Conservation (phyloP, 1,284 basidiomycete genomes). For the Rhodotorula sp. region DNA sequence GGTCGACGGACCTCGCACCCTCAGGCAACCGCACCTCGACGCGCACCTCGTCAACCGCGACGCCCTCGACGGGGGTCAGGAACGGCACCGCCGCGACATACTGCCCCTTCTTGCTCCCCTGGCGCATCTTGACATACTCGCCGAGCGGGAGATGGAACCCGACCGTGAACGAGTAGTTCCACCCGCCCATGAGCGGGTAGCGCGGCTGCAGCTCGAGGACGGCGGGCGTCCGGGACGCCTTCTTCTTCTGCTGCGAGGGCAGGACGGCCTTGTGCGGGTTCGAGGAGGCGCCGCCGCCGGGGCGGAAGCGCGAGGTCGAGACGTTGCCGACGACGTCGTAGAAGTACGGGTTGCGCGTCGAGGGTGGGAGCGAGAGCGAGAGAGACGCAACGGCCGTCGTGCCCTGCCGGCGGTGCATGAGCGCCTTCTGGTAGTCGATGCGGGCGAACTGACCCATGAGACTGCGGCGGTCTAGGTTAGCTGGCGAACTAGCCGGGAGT, state of each 20-base stretch:
- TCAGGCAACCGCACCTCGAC: slow-evolving; percentile 85
- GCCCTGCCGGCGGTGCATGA: slow-evolving; percentile 59
- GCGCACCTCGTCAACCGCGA: slow-evolving; percentile 78
- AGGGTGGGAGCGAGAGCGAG: slow-evolving; percentile 74
- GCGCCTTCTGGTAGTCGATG: slow-evolving; percentile 77
- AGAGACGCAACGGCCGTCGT: slow-evolving; percentile 62
- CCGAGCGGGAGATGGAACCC: slow-evolving; percentile 84
- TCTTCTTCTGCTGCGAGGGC: slow-evolving; percentile 23
- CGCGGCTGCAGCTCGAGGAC: slow-evolving; percentile 80
- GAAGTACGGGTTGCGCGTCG: slow-evolving; percentile 78
- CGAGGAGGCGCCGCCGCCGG: slow-evolving; percentile 57
- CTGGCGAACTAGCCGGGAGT: not conserved
- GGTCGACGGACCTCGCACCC: slow-evolving; percentile 74
- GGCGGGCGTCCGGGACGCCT: slow-evolving; percentile 59
- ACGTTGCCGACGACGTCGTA: slow-evolving; percentile 94
- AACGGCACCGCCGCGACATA: slow-evolving; percentile 82
- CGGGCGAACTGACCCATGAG: slow-evolving; percentile 96
- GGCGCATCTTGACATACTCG: slow-evolving; percentile 61
- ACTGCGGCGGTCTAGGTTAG: no score
- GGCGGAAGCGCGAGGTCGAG: slow-evolving; percentile 83
- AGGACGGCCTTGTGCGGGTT: slow-evolving; percentile 4
- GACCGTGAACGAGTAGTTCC: slow-evolving; percentile 94
- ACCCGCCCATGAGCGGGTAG: slow-evolving; percentile 92
- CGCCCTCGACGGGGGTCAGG: slow-evolving; percentile 75
- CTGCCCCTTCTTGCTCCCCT: slow-evolving; percentile 55